Conservation (phyloP, 2,329 filamentous ascomycete species). For the Cordyceps tenuipes region DNA sequence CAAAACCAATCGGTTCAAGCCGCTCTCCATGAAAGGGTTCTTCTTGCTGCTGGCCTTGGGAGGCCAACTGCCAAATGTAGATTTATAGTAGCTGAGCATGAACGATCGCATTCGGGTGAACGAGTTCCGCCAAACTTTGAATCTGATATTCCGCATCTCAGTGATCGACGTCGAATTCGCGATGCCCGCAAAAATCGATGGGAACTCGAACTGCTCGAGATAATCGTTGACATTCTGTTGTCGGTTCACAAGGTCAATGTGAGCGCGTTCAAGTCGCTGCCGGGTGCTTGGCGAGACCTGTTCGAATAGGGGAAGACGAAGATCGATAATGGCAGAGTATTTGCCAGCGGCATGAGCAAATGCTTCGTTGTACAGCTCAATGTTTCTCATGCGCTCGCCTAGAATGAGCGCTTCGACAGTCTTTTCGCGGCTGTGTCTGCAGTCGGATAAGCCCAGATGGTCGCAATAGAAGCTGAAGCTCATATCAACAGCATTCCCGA, state of each 20-base stretch:
- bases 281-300: constrained; percentile 63
- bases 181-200: constrained; percentile 78
- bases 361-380: constrained; percentile 78
- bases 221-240: constrained; percentile 62
- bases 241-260: constrained; percentile 68
- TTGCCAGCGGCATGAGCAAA: constrained; percentile 89
- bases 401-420: constrained; percentile 84
- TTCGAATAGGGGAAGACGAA: constrained; percentile 60
- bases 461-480: constrained; percentile 71
- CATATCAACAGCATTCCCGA: constrained; percentile 50
- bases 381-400: constrained; percentile 76
- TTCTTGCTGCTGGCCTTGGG: constrained; percentile 89
- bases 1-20: constrained; percentile 76
- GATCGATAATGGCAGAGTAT: constrained; percentile 60
- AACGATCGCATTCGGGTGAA: constrained; percentile 71
- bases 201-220: constrained; percentile 85
- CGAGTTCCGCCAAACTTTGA: constrained; percentile 71
- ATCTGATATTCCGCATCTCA: constrained; percentile 71
- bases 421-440: constrained; percentile 75
- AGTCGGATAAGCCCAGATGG: constrained; percentile 68
- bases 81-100: constrained; percentile 57
- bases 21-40: constrained; percentile 78
- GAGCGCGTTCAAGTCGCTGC: constrained; percentile 73
- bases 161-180: constrained; percentile 72
- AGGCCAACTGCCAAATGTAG: constrained; percentile 64